Conservation (phyloP, 208 protist genomes). For the Phytomonas sp. region DNA sequence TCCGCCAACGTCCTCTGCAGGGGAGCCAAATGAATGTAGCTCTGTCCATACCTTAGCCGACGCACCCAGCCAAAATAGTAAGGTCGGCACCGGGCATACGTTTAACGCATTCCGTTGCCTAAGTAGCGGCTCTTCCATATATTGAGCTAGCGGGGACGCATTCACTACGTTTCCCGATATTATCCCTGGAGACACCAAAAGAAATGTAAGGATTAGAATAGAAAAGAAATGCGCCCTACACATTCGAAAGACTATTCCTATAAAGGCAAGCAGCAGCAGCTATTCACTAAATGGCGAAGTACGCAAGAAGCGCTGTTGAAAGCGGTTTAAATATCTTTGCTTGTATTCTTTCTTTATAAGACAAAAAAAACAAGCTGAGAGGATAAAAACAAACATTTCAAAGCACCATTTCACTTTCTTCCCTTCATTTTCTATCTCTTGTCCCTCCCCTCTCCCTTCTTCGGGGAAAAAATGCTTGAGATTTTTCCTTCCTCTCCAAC, state of each 20-base stretch:
- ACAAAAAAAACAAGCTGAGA: not conserved
- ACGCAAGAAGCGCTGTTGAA: not conserved
- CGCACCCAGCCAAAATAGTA: slow-evolving; percentile 10
- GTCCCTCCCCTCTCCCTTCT: not conserved
- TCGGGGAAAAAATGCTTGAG: not conserved
- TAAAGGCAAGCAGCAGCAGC: slow-evolving; percentile 9
- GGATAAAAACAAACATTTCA: not conserved
- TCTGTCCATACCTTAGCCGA: slow-evolving; percentile 6
- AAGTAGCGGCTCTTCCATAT: not conserved
- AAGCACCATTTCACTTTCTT: not conserved
- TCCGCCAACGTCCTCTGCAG: not conserved
- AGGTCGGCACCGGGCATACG: slow-evolving; percentile 10
- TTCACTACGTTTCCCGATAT: not conserved
- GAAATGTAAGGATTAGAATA: not conserved
- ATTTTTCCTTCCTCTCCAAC: not conserved
- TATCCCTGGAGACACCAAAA: not conserved
- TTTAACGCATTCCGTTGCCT: not conserved
- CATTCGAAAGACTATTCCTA: slow-evolving; percentile 7
- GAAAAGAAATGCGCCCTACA: slow-evolving; percentile 5
- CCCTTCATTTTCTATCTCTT: not conserved
- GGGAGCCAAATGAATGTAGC: not conserved
- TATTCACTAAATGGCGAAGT: not conserved
- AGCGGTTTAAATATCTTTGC: not conserved
- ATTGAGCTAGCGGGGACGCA: not conserved
- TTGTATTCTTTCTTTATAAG: not conserved